These are phyloP conservation scores for Pichia cactophila DNA, from an alignment of 1,139 yeast genomes.

Conservation along the genomic window DNA sequence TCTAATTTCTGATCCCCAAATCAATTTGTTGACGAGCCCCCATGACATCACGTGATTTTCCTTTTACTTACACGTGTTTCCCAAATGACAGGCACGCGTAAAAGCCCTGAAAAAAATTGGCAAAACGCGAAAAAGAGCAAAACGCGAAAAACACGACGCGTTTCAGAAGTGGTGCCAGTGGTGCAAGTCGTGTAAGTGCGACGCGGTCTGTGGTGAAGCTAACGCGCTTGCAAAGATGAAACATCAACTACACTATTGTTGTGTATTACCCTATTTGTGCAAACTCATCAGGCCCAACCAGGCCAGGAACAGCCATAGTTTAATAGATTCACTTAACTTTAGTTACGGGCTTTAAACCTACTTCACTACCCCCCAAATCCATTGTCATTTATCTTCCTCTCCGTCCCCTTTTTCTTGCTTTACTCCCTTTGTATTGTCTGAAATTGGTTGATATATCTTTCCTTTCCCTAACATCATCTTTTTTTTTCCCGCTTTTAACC, in stretches of 20 bases:
- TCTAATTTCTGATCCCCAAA: background rate
- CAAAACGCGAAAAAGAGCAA: background rate
- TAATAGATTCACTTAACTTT: too few species aligned
- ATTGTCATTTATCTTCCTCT: background rate
- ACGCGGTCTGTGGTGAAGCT: too few species aligned
- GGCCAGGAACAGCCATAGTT: background rate
- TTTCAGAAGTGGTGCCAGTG: background rate
- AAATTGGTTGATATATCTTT: too few species aligned
- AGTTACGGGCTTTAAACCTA: background rate
- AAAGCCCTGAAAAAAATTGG: background rate
- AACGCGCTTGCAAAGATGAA: background rate
- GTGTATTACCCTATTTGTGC: background rate
- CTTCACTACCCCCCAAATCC: background rate
- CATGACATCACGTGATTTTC: too few species aligned
- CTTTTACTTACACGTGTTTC: background rate
- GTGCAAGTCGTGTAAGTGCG: too few species aligned
- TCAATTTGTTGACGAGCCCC: too few species aligned
- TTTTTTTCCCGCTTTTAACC: background rate
- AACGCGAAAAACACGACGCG: background rate
- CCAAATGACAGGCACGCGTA: background rate
- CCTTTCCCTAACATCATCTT: too few species aligned
- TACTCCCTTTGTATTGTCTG: background rate
- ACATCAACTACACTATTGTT: background rate
- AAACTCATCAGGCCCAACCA: background rate
- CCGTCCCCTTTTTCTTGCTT: background rate